phyloP scores from a whole-genome alignment of 441 rosid species.

The Francoa sonchifolia region DNA sequence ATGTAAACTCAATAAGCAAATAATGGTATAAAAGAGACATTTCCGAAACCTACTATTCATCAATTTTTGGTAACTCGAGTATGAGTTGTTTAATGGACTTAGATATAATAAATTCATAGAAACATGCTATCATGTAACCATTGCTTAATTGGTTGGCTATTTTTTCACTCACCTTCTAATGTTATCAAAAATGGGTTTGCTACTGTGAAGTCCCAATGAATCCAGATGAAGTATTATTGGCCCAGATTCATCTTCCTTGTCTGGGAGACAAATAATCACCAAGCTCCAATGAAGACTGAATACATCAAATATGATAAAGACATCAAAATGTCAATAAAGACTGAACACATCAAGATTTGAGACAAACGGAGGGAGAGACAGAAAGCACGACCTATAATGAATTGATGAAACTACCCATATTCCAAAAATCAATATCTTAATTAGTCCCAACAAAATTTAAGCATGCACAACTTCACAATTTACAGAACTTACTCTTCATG shows the following conservation, averaged over 20 bases:
- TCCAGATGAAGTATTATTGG: constrained; percentile 85
- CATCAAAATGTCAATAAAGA: constrained; percentile 16
- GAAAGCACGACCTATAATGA: neutral
- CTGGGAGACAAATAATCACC: constrained; percentile 80
- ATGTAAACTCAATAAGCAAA: too few relatives aligned
- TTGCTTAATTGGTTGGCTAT: constrained; percentile 1
- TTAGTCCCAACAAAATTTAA: too few relatives aligned
- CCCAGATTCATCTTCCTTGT: constrained; percentile 62
- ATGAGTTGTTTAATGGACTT: too few relatives aligned
- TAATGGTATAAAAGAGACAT: too few relatives aligned
- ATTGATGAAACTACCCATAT: too few relatives aligned
- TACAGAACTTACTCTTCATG: constrained; percentile 64
- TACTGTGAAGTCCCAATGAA: constrained; percentile 65
- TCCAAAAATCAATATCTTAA: too few relatives aligned
- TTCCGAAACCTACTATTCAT: too few relatives aligned
- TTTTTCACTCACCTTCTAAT: constrained; percentile 56
- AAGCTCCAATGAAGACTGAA: constrained; percentile 94
- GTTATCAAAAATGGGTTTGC: constrained; percentile 45
- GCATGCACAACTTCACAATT: too few relatives aligned
- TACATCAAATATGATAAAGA: constrained; percentile 15
- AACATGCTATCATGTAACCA: neutral
- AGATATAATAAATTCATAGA: too few relatives aligned
- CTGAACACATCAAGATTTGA: constrained; percentile 25
- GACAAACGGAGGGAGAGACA: constrained; percentile 3
- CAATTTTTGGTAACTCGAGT: too few relatives aligned